Conservation (phyloP, 1,139 yeast species). For the Debaryomyces fabryi region DNA sequence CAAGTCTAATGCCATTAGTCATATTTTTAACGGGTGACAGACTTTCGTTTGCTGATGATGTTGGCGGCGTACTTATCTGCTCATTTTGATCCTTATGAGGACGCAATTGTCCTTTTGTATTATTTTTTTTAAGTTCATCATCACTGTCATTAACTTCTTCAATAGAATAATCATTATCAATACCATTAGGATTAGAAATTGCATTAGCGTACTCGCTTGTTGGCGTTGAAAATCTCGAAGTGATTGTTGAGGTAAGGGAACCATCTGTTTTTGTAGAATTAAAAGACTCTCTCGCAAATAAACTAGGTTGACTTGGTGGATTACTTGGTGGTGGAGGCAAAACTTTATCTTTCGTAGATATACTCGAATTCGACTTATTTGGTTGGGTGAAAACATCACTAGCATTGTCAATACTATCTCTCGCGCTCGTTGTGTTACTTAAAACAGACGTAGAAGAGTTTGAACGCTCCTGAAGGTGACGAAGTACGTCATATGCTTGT, state of each 20-base stretch:
- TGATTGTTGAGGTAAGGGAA: slow-evolving; percentile 16
- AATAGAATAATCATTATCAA: slow-evolving; percentile 28
- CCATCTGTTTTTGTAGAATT: slow-evolving; percentile 21
- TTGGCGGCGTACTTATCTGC: slow-evolving; percentile 11
- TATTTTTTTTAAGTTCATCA: slow-evolving; percentile 30
- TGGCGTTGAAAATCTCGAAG: slow-evolving; percentile 19
- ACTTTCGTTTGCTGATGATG: not conserved
- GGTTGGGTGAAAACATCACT: slow-evolving; percentile 12
- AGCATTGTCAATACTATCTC: slow-evolving; percentile 7
- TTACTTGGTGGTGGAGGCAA: slow-evolving; percentile 35
- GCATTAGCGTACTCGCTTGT: slow-evolving; percentile 2
- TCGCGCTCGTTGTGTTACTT: slow-evolving; percentile 14
- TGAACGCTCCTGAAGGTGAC: slow-evolving; percentile 24
- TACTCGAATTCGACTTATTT: slow-evolving; percentile 21
- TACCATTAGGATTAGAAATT: not conserved
- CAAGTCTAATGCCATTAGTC: slow-evolving; percentile 20
- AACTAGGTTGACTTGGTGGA: slow-evolving; percentile 11
- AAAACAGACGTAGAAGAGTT: slow-evolving; percentile 20
- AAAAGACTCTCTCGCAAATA: slow-evolving; percentile 17
- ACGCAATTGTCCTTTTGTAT: slow-evolving; percentile 7
- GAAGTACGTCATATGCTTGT: slow-evolving; percentile 1
- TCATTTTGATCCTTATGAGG: slow-evolving; percentile 4
- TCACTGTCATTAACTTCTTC: slow-evolving; percentile 49
- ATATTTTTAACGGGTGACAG: not conserved
- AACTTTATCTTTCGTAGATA: slow-evolving; percentile 30